These are phyloP conservation scores for Leccinum glutinopallens DNA, from an alignment of 1,284 basidiomycete species.

Conservation along the genomic window DNA sequence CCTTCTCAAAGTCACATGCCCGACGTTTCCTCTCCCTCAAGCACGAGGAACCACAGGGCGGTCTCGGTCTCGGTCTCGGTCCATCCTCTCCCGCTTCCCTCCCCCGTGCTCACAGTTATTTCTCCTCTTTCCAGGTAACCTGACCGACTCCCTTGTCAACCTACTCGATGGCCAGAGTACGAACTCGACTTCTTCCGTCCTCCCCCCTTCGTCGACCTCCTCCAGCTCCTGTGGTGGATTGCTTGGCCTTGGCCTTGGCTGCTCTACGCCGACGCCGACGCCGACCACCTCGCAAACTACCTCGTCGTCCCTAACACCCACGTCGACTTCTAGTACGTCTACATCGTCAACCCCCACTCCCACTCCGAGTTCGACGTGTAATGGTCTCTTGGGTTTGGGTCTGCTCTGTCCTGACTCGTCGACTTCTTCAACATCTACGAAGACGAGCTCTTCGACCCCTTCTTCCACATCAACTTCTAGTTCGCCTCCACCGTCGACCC, in stretches of 20 bases:
- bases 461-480: background rate
- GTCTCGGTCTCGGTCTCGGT: constrained; percentile 21
- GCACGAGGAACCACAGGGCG: constrained; percentile 26
- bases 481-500: background rate
- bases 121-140: background rate
- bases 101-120: background rate
- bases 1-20: constrained; percentile 41
- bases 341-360: background rate
- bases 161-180: background rate
- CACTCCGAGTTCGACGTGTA: constrained; percentile 17
- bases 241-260: constrained; percentile 15
- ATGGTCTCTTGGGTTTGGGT: constrained; percentile 19
- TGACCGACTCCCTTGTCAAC: background rate
- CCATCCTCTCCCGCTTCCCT: constrained; percentile 3
- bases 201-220: constrained; percentile 13
- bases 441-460: background rate
- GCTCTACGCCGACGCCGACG: constrained; percentile 12
- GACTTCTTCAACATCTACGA: constrained; percentile 15
- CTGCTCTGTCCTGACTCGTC: constrained; percentile 13
- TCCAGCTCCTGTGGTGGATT: constrained; percentile 20
- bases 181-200: constrained; percentile 19
- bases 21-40: constrained; percentile 40
- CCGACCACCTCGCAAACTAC: background rate
- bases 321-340: too few species aligned
- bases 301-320: background rate